phyloP scores from a whole-genome alignment of 495 filamentous ascomycete genomes.

The Penicillium tannophilum region DNA sequence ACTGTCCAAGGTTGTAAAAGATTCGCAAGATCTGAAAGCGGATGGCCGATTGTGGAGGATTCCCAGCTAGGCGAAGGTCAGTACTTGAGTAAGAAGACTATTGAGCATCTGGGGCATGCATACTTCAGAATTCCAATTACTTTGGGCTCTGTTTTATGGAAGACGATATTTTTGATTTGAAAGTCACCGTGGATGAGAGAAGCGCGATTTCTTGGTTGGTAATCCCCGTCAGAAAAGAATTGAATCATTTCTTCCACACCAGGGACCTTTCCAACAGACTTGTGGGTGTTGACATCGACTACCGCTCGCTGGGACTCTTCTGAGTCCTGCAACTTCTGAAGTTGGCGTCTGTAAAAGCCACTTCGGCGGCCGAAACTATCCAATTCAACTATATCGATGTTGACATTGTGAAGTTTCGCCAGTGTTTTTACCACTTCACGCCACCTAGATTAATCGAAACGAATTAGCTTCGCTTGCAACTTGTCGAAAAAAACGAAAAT shows the following conservation, averaged over 20 bases:
- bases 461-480: neutral
- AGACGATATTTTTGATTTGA: conserved; percentile 1
- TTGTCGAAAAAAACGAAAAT: too few species aligned
- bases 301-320: neutral
- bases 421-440: neutral
- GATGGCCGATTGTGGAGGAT: conserved; percentile 5
- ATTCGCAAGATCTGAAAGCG: conserved; percentile 3
- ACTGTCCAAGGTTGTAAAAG: conserved; percentile 4
- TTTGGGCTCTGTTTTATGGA: conserved; percentile 7
- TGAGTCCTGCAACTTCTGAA: neutral
- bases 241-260: neutral
- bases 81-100: neutral
- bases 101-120: neutral
- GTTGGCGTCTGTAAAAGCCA: neutral
- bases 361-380: neutral
- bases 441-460: neutral
- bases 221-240: neutral
- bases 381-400: neutral
- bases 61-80: conserved; percentile 1
- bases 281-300: neutral
- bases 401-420: neutral
- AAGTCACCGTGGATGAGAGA: conserved; percentile 8
- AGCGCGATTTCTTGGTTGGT: neutral
- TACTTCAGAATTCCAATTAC: conserved; percentile 2
- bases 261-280: neutral